Evolutionary conservation across 2,329 filamentous ascomycete species (phyloP).

Genomic region (Clarireedia sp.): DNA sequence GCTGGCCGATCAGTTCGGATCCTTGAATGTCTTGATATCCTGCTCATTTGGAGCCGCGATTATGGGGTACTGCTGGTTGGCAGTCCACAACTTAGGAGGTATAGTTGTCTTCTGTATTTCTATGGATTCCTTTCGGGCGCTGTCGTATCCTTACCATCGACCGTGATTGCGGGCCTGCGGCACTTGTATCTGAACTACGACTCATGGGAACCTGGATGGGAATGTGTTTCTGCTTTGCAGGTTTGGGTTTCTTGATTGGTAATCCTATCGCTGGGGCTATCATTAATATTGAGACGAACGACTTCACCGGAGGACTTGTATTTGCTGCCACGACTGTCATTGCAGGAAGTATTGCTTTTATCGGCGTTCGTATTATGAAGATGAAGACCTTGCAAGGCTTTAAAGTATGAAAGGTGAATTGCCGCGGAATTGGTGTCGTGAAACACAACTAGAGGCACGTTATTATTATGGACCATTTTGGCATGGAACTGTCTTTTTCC

Average conservation of each 20-base stretch:
- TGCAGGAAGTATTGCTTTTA: not conserved
- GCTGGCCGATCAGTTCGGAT: constrained; percentile 29
- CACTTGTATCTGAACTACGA: not conserved
- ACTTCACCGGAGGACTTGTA: not conserved
- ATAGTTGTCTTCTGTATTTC: constrained; percentile 28
- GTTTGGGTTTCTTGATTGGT: not conserved
- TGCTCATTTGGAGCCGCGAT: constrained; percentile 24
- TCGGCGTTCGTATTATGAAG: not conserved
- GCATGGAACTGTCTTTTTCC: too few relatives aligned
- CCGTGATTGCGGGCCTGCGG: not conserved
- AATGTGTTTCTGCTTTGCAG: not conserved
- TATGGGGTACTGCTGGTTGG: constrained; percentile 27
- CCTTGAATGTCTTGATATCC: constrained; percentile 26
- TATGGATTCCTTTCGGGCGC: constrained; percentile 29
- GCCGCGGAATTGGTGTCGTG: too few relatives aligned
- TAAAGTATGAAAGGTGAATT: not conserved
- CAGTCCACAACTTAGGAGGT: constrained; percentile 19
- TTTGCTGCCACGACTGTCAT: not conserved
- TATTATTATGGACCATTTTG: too few relatives aligned
- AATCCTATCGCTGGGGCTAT: not conserved
- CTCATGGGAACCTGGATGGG: not conserved
- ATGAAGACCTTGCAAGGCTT: not conserved
- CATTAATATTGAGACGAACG: not conserved
- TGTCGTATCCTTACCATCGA: not conserved
- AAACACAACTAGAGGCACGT: too few relatives aligned